Conservation (phyloP, 2,329 filamentous ascomycete genomes). For the Colletotrichum chrysophilum region DNA sequence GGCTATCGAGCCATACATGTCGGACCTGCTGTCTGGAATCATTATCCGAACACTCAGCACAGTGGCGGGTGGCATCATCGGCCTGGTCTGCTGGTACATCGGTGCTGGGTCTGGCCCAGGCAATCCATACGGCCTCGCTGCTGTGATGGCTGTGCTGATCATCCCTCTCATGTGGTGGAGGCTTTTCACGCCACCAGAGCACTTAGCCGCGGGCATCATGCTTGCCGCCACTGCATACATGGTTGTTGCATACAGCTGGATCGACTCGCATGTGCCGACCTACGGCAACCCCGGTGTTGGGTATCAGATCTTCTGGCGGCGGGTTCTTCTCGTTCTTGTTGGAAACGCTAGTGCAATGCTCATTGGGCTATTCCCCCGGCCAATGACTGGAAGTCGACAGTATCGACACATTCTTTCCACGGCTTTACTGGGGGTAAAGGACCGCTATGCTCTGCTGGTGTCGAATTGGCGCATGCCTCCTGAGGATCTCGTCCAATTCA, state of each 20-base stretch:
- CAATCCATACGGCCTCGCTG: not conserved
- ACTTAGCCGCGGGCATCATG: not conserved
- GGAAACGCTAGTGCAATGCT: not conserved
- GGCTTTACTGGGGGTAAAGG: not conserved
- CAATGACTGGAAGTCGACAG: not conserved
- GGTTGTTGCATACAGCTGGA: not conserved
- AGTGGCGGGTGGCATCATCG: not conserved
- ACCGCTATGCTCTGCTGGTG: not conserved
- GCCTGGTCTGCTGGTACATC: accelerated
- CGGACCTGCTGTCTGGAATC: not conserved
- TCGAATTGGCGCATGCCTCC: not conserved
- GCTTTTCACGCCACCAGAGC: not conserved
- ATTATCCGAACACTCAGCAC: not conserved
- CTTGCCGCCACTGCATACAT: not conserved
- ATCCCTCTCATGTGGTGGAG: not conserved
- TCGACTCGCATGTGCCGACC: not conserved
- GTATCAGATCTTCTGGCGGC: not conserved
- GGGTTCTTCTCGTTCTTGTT: not conserved
- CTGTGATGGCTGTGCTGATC: not conserved
- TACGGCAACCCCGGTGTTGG: not conserved
- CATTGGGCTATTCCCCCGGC: not conserved
- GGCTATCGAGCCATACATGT: not conserved
- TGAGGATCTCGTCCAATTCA: not conserved
- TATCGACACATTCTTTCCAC: not conserved
- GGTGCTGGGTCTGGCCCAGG: not conserved